Evolutionary conservation across 2,329 filamentous ascomycete species (phyloP).

Genomic region (Botryotinia calthae): DNA sequence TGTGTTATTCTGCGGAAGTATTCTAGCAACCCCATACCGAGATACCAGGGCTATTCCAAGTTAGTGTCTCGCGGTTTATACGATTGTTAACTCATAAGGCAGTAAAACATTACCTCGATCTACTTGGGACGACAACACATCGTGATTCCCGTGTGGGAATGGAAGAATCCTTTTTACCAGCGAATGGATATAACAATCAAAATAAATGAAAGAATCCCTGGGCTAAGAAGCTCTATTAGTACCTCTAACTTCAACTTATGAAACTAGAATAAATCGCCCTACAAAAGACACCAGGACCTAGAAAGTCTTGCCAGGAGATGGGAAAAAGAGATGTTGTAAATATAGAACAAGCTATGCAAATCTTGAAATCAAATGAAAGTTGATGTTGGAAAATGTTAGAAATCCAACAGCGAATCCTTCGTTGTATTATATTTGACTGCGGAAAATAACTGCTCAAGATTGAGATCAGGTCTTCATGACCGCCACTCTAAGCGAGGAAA

Average conservation of each 20-base stretch:
- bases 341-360: background rate
- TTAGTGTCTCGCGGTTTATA: background rate
- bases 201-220: background rate
- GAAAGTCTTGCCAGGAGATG: background rate
- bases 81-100: background rate
- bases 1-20: too few relatives aligned
- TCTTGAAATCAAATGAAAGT: background rate
- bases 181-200: background rate
- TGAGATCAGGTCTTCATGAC: background rate
- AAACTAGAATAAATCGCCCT: background rate
- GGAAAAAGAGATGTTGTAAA: background rate
- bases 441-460: background rate
- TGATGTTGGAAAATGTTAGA: background rate
- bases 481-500: background rate
- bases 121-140: background rate
- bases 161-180: background rate
- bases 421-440: background rate
- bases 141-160: background rate
- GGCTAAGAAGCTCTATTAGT: too few relatives aligned
- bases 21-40: background rate
- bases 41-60: background rate
- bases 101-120: background rate
- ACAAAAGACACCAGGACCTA: background rate
- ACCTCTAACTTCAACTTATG: background rate
- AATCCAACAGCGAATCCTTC: constrained; percentile 6